A percentile compares a stretch with the other conserved stretches of the same genome.
These are phyloP conservation scores for Babjeviella inositovora DNA, from an alignment of 805 yeast genomes.

Conservation along the genomic window DNA sequence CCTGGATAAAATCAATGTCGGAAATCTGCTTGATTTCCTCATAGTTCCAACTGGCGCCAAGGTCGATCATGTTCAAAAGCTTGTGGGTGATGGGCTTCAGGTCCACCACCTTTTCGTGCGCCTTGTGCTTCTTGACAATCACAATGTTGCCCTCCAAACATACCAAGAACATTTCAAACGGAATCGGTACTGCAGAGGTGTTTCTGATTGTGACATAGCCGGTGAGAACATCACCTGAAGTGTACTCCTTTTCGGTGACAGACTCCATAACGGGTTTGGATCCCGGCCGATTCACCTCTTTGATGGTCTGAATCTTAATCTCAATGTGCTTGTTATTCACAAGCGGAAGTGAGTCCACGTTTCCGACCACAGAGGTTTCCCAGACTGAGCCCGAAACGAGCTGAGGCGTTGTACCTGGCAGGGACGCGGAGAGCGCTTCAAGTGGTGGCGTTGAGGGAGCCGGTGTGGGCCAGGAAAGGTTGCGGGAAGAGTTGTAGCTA, in stretches of 20 bases:
- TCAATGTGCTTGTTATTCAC: conserved; percentile 12
- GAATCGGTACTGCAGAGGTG: conserved; percentile 12
- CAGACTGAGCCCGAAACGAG: no score
- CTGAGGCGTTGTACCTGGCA: no score
- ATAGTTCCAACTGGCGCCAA: conserved; percentile 25
- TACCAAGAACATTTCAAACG: conserved; percentile 26
- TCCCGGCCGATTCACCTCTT: conserved; percentile 20
- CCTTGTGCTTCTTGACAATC: conserved; percentile 11
- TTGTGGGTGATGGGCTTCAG: no score
- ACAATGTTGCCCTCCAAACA: conserved; percentile 20
- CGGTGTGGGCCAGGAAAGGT: not conserved
- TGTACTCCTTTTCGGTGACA: conserved; percentile 12
- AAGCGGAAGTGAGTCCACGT: conserved; percentile 19
- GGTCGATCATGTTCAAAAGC: conserved; percentile 23
- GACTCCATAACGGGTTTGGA: conserved; percentile 17
- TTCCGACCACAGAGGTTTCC: conserved; percentile 23
- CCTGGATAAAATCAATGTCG: conserved; percentile 21
- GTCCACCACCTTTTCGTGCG: conserved; percentile 11
- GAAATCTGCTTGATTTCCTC: conserved; percentile 22
- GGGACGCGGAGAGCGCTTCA: no score
- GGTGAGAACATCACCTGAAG: conserved; percentile 23
- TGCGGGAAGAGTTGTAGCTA: conserved; percentile 4
- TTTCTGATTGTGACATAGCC: conserved; percentile 22
- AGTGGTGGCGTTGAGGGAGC: no score
- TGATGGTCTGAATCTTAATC: conserved; percentile 17